Percentiles rank a stretch among this genome's conserved stretches.
These are phyloP conservation scores for Gamsiella multidivaricata DNA, from an alignment of 192 early-diverging fungal genomes.

Conservation along the genomic window DNA sequence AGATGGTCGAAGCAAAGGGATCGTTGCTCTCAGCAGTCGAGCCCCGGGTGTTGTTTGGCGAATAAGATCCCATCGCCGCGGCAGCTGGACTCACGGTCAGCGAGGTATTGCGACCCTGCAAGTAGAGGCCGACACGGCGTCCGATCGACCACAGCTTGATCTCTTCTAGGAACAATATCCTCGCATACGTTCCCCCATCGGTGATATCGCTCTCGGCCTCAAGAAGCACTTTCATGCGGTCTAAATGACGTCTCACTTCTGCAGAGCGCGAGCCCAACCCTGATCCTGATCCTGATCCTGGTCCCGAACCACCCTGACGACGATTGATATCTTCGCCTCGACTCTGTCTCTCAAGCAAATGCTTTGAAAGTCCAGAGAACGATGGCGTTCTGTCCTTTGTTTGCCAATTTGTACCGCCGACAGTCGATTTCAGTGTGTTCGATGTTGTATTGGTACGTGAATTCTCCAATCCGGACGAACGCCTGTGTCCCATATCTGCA, in stretches of 20 bases:
- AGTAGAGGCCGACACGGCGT: constrained; percentile 33
- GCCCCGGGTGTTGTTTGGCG: background rate
- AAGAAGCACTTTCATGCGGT: constrained; percentile 43
- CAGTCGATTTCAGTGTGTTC: background rate
- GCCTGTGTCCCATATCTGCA: background rate
- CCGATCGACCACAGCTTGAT: constrained; percentile 49
- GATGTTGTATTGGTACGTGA: background rate
- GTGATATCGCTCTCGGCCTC: constrained; percentile 45
- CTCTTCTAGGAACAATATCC: constrained; percentile 45
- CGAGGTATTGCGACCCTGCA: constrained; percentile 15
- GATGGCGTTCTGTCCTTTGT: constrained; percentile 4
- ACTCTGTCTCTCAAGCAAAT: constrained; percentile 28
- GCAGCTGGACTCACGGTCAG: constrained; percentile 16
- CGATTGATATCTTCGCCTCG: constrained; percentile 22
- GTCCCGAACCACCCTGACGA: background rate
- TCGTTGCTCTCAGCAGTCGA: background rate
- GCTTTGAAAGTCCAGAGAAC: constrained; percentile 25
- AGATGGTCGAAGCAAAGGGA: constrained; percentile 13
- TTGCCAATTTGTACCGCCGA: background rate
- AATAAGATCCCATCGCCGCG: constrained; percentile 13
- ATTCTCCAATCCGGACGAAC: background rate
- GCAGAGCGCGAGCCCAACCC: background rate
- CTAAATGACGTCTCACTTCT: constrained; percentile 38
- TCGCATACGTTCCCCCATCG: constrained; percentile 41
- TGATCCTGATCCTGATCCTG: background rate